Conservation (phyloP, 1,284 basidiomycete species). For the Leccinum olivaceoglutinosum region DNA sequence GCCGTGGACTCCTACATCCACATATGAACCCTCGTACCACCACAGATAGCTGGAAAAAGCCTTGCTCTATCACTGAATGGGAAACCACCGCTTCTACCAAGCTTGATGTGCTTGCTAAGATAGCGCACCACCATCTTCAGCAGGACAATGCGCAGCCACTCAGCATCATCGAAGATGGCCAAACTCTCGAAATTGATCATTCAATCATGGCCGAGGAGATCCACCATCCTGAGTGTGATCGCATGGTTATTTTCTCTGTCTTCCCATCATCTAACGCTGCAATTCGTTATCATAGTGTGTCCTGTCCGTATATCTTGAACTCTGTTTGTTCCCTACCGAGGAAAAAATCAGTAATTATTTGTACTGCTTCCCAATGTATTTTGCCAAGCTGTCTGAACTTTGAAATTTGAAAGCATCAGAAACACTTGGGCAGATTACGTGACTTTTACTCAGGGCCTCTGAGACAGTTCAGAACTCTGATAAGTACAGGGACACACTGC, state of each 20-base stretch:
- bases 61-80: neutral
- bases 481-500: too few relatives aligned
- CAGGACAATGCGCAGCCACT: neutral
- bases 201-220: too few relatives aligned
- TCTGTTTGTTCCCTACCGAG: too few relatives aligned
- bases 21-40: neutral
- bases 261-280: slow-evolving; percentile 14
- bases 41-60: neutral
- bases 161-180: neutral
- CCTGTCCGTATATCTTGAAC: too few relatives aligned
- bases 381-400: too few relatives aligned
- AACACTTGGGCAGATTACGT: too few relatives aligned
- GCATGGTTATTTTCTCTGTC: slow-evolving; percentile 15
- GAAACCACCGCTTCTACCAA: neutral
- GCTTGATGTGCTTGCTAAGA: neutral
- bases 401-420: too few relatives aligned
- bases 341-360: too few relatives aligned
- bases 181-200: neutral
- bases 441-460: too few relatives aligned
- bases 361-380: too few relatives aligned
- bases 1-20: neutral
- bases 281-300: neutral
- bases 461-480: too few relatives aligned
- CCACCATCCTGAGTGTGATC: neutral
- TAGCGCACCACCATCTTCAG: neutral